Conservation (phyloP, 495 filamentous ascomycete genomes). For the Umbilicaria muhlenbergii region DNA sequence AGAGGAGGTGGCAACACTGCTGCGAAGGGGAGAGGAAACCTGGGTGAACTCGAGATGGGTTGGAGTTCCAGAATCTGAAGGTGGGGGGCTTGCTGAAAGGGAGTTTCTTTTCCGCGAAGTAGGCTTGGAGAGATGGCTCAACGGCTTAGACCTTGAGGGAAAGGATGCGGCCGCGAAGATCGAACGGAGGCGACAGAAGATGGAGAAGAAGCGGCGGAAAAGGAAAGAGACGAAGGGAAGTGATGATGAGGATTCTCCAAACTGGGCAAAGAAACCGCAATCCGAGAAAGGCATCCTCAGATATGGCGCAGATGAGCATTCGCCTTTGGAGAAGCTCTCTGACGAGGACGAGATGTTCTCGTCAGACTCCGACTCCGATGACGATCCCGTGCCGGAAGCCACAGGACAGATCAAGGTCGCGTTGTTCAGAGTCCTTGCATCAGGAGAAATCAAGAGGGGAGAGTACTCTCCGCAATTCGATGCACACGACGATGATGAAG, state of each 20-base stretch:
- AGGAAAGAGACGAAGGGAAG: slow-evolving; percentile 34
- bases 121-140: slow-evolving; percentile 87
- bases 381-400: slow-evolving; percentile 84
- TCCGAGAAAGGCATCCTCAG: slow-evolving; percentile 45
- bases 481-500: slow-evolving; percentile 85
- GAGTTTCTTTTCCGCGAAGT: slow-evolving; percentile 98
- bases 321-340: slow-evolving; percentile 56
- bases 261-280: slow-evolving; percentile 15
- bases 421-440: slow-evolving; percentile 86
- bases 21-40: slow-evolving; percentile 88
- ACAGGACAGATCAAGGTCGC: slow-evolving; percentile 97
- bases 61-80: slow-evolving; percentile 77
- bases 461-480: slow-evolving; percentile 98
- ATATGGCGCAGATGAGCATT: slow-evolving; percentile 58
- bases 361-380: slow-evolving; percentile 61
- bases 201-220: slow-evolving; percentile 69
- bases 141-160: slow-evolving; percentile 81
- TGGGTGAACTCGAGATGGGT: slow-evolving; percentile 99
- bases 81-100: slow-evolving; percentile 84
- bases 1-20: slow-evolving; percentile 89
- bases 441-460: slow-evolving; percentile 89
- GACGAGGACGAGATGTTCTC: slow-evolving; percentile 51
- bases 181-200: slow-evolving; percentile 69
- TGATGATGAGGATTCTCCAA: slow-evolving; percentile 29
- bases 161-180: slow-evolving; percentile 78